phyloP scores from a whole-genome alignment of 768 basidiomycete species.

The Hortiboletus flavorubellus region DNA sequence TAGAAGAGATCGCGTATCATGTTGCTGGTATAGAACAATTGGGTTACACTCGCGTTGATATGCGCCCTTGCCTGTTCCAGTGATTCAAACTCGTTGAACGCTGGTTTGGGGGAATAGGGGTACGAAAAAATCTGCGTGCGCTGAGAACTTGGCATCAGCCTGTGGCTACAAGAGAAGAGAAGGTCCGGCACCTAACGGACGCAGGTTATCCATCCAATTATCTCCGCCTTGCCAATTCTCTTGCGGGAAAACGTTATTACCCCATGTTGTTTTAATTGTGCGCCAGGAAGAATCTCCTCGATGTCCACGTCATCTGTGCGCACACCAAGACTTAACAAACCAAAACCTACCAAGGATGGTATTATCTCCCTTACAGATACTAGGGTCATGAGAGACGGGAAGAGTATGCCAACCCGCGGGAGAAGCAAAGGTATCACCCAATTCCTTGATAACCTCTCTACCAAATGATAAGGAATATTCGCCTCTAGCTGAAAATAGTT shows the following conservation, averaged over 20 bases:
- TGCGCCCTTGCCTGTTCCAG: slow-evolving; percentile 58
- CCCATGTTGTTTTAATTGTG: slow-evolving; percentile 79
- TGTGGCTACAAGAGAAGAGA: too few species aligned
- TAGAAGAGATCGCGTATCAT: slow-evolving; percentile 80
- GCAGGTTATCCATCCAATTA: slow-evolving; percentile 64
- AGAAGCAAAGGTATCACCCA: slow-evolving; percentile 72
- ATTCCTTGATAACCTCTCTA: slow-evolving; percentile 48
- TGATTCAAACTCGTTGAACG: neutral
- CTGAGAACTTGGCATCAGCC: neutral
- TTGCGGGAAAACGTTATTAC: slow-evolving; percentile 90
- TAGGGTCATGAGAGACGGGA: slow-evolving; percentile 66
- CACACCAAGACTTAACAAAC: neutral
- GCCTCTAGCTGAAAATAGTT: neutral
- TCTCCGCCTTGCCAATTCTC: slow-evolving; percentile 84
- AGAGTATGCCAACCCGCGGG: slow-evolving; percentile 91
- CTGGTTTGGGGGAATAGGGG: slow-evolving; percentile 55
- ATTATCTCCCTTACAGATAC: slow-evolving; percentile 13
- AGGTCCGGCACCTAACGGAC: slow-evolving; percentile 53
- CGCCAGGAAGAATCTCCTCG: slow-evolving; percentile 39
- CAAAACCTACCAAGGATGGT: slow-evolving; percentile 2
- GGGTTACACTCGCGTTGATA: slow-evolving; percentile 82
- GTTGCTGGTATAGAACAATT: slow-evolving; percentile 86
- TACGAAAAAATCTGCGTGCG: slow-evolving; percentile 53
- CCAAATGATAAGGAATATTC: slow-evolving; percentile 18
- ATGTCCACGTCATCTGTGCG: slow-evolving; percentile 3